Percentiles rank a stretch among this genome's conserved stretches.
Conservation (phyloP, 495 filamentous ascomycete genomes). For the Penicillium atrosanguineum region DNA sequence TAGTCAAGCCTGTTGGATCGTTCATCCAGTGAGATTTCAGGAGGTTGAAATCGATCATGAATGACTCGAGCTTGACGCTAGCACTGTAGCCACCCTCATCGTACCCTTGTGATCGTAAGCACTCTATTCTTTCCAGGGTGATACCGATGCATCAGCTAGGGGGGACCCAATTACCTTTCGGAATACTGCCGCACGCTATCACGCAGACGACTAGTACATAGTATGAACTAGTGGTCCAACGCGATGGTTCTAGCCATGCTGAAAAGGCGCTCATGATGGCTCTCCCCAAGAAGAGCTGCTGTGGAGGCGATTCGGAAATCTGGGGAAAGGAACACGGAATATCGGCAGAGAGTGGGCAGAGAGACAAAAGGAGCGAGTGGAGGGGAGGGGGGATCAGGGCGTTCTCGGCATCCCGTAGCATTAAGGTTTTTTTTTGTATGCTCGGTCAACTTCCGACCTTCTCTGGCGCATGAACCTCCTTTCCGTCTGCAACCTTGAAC, state of each 20-base stretch:
- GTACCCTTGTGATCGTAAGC: constrained; percentile 38
- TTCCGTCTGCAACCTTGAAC: not conserved
- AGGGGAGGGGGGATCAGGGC: not conserved
- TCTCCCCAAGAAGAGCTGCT: not conserved
- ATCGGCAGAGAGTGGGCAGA: constrained; percentile 11
- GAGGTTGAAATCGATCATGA: constrained; percentile 41
- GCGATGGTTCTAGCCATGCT: constrained; percentile 32
- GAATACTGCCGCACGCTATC: constrained; percentile 43
- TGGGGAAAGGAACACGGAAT: constrained; percentile 7
- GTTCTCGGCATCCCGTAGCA: constrained; percentile 17
- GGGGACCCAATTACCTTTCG: constrained; percentile 32
- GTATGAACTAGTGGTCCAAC: constrained; percentile 40
- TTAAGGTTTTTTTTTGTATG: not conserved
- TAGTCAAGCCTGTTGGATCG: constrained; percentile 35
- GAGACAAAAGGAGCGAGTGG: constrained; percentile 1
- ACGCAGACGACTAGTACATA: constrained; percentile 40
- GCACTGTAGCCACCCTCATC: constrained; percentile 50
- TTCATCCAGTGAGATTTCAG: constrained; percentile 33
- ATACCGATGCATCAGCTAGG: not conserved
- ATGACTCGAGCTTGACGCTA: constrained; percentile 38
- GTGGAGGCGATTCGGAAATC: constrained; percentile 8
- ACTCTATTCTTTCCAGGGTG: not conserved
- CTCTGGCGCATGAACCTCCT: not conserved
- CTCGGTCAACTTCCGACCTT: constrained; percentile 18
- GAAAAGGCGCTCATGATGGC: constrained; percentile 18